Evolutionary conservation across 2,329 filamentous ascomycete genomes (phyloP).

Genomic region (Fusarium sp.): DNA sequence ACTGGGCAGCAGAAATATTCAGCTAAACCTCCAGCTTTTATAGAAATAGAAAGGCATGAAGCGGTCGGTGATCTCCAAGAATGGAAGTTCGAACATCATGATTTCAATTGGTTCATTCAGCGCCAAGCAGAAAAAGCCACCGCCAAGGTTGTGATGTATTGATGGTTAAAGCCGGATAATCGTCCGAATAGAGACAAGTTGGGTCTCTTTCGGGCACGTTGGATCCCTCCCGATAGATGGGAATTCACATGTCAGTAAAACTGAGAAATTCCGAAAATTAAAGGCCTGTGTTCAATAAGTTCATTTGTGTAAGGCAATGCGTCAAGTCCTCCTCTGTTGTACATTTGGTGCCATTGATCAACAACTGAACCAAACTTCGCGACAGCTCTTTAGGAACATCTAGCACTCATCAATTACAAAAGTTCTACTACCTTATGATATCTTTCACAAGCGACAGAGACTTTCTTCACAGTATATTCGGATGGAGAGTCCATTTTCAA

Average conservation of each 20-base stretch:
- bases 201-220: not conserved
- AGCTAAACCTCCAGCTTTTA: accelerated
- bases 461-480: accelerated
- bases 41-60: not conserved
- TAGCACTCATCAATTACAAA: no score
- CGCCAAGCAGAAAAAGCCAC: not conserved
- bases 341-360: not conserved
- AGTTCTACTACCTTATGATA: accelerated
- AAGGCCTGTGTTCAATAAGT: accelerated
- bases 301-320: not conserved
- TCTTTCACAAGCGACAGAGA: accelerated
- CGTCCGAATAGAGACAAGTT: not conserved
- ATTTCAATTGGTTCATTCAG: not conserved
- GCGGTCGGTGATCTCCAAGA: not conserved
- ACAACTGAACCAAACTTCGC: accelerated
- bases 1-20: accelerated
- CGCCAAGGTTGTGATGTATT: not conserved
- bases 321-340: not conserved
- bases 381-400: not conserved
- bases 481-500: not conserved
- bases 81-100: not conserved
- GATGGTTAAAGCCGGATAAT: not conserved
- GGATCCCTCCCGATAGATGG: not conserved
- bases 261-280: no score
- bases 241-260: not conserved